A percentile compares a stretch with the other conserved stretches of the same genome.
Conservation (phyloP, 2,329 filamentous ascomycete species). For the Sclerotinia nivalis region DNA sequence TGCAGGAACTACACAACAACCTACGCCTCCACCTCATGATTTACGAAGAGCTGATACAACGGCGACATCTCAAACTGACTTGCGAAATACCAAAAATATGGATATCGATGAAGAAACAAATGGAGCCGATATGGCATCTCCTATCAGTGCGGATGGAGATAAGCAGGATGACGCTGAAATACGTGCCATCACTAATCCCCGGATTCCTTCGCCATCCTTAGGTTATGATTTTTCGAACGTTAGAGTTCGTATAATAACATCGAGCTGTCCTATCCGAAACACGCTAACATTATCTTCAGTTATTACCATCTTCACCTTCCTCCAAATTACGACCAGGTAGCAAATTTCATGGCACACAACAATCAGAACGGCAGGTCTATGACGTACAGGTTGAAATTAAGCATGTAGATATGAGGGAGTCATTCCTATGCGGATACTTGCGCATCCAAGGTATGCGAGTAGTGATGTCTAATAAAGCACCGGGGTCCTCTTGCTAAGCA, state of each 20-base stretch:
- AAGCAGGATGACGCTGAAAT: slow-evolving; percentile 43
- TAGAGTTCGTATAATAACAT: slow-evolving; percentile 48
- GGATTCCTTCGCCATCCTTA: slow-evolving; percentile 48
- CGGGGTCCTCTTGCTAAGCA: slow-evolving; percentile 23
- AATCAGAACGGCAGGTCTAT: slow-evolving; percentile 89
- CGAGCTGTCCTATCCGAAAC: background rate
- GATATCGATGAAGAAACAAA: slow-evolving; percentile 45
- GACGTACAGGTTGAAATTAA: slow-evolving; percentile 97
- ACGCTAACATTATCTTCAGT: slow-evolving; percentile 27
- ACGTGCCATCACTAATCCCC: slow-evolving; percentile 37
- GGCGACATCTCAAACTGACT: slow-evolving; percentile 42
- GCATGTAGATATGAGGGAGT: slow-evolving; percentile 91
- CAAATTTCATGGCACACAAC: slow-evolving; percentile 85
- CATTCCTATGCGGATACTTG: slow-evolving; percentile 91
- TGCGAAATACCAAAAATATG: slow-evolving; percentile 44
- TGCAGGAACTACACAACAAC: slow-evolving; percentile 38
- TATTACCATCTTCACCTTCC: slow-evolving; percentile 74
- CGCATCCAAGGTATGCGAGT: slow-evolving; percentile 79
- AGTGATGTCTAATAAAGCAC: background rate
- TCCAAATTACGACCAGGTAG: slow-evolving; percentile 86
- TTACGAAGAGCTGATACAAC: slow-evolving; percentile 34
- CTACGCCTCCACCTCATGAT: slow-evolving; percentile 36
- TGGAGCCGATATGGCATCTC: slow-evolving; percentile 39
- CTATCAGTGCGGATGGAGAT: slow-evolving; percentile 44
- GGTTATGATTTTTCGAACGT: slow-evolving; percentile 57